Evolutionary conservation across 2,329 filamentous ascomycete species (phyloP).

Genomic region (Calonectria multiphialidica): DNA sequence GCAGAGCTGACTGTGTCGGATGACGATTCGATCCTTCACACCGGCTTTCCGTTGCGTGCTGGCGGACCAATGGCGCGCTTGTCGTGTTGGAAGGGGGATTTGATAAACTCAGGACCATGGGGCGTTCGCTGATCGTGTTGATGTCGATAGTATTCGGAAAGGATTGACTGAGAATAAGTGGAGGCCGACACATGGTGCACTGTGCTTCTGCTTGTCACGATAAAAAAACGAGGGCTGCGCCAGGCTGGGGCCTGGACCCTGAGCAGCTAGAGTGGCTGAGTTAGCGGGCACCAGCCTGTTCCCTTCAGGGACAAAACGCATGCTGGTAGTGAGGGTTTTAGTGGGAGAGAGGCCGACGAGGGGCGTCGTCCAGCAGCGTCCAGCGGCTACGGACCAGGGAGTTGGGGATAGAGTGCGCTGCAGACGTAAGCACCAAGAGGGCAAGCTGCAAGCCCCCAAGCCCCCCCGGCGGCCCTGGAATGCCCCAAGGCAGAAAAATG

Average conservation of each 20-base stretch:
- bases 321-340: neutral
- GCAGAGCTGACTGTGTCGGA: conserved; percentile 9
- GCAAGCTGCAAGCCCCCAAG: conserved; percentile 2
- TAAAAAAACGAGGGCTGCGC: conserved; percentile 31
- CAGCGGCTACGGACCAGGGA: neutral
- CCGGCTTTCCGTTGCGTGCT: conserved; percentile 8
- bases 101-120: neutral
- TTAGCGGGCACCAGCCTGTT: conserved; percentile 11
- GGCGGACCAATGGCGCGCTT: conserved; percentile 37
- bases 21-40: conserved; percentile 14
- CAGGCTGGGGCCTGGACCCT: conserved; percentile 28
- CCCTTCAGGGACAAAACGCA: neutral
- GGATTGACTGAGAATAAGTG: conserved; percentile 2
- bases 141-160: neutral
- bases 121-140: neutral
- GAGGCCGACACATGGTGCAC: neutral
- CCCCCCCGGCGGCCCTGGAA: conserved; percentile 15
- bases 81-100: conserved; percentile 32
- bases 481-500: conserved; percentile 23
- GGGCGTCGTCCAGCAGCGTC: neutral
- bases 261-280: conserved; percentile 23
- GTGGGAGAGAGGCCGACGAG: conserved; percentile 6
- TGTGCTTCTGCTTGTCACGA: neutral
- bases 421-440: conserved; percentile 1
- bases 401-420: neutral